Conservation (phyloP, 257 asterid genomes). For the Solanum rostratum region DNA sequence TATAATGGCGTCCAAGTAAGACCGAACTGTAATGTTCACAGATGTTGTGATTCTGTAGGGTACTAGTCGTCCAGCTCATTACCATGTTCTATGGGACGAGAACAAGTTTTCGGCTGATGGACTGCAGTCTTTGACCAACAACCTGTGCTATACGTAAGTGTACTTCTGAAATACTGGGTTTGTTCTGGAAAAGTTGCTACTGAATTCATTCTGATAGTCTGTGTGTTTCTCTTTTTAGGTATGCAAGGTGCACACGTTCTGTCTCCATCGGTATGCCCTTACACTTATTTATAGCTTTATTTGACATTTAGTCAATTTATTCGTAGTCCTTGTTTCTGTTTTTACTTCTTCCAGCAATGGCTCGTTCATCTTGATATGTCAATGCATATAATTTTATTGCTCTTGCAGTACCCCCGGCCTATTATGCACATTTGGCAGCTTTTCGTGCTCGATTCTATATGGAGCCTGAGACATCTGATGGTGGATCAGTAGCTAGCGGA, state of each 20-base stretch:
- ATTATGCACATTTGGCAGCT: conserved; percentile 92
- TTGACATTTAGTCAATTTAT: background rate
- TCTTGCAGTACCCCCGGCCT: conserved; percentile 83
- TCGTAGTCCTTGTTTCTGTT: background rate
- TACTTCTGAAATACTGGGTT: background rate
- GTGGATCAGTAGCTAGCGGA: conserved; percentile 61
- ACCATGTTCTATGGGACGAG: conserved; percentile 94
- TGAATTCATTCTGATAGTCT: background rate
- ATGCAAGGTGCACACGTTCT: conserved; percentile 91
- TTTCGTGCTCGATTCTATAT: conserved; percentile 91
- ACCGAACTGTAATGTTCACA: background rate
- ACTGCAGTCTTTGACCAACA: conserved; percentile 69
- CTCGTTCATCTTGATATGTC: background rate
- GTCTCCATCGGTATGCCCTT: conserved; percentile 72
- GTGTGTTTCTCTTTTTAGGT: conserved; percentile 28
- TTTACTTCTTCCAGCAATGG: background rate
- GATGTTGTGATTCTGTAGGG: conserved; percentile 31
- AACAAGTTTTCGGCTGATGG: conserved; percentile 82
- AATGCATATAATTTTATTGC: background rate
- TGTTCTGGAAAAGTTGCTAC: background rate
- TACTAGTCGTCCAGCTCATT: conserved; percentile 89
- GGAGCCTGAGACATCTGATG: conserved; percentile 87
- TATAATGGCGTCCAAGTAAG: background rate
- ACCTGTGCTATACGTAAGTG: conserved; percentile 90
- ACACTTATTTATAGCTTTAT: background rate